Evolutionary conservation across 1,139 yeast genomes (phyloP).

Genomic region (Sugiyamaella japonica): DNA sequence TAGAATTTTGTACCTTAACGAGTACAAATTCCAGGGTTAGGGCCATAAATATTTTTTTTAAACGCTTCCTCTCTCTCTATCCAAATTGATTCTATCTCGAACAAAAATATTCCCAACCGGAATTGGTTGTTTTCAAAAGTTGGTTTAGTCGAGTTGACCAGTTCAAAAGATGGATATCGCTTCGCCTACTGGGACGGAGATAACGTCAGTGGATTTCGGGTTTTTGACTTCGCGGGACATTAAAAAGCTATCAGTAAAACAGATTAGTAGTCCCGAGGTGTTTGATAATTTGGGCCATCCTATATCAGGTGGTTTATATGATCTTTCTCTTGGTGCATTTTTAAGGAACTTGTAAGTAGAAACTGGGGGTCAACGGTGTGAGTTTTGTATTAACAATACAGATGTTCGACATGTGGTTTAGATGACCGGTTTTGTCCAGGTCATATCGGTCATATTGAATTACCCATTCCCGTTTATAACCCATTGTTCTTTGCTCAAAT

Average conservation of each 20-base stretch:
- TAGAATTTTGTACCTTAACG: not conserved
- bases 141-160: not conserved
- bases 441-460: conserved; percentile 96
- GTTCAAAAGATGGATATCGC: conserved; percentile 74
- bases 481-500: conserved; percentile 92
- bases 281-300: conserved; percentile 97
- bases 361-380: not conserved
- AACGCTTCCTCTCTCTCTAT: not conserved
- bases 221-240: conserved; percentile 81
- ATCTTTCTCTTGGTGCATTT: conserved; percentile 91
- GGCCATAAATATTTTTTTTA: conserved; percentile 6
- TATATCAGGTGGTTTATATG: conserved; percentile 88
- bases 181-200: conserved; percentile 93
- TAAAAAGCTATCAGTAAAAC: conserved; percentile 85
- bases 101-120: not conserved
- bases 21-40: conserved; percentile 5
- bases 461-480: conserved; percentile 93
- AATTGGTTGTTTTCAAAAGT: too few species aligned
- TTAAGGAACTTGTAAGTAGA: conserved; percentile 58
- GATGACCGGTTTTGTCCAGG: conserved; percentile 97
- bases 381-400: conserved; percentile 12
- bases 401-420: conserved; percentile 92
- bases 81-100: not conserved
- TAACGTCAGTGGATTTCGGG: conserved; percentile 89
- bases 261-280: conserved; percentile 90